A percentile compares a stretch with the other conserved stretches of the same genome.
Conservation (phyloP, 768 basidiomycete species). For the Tricholoma matsutake region DNA sequence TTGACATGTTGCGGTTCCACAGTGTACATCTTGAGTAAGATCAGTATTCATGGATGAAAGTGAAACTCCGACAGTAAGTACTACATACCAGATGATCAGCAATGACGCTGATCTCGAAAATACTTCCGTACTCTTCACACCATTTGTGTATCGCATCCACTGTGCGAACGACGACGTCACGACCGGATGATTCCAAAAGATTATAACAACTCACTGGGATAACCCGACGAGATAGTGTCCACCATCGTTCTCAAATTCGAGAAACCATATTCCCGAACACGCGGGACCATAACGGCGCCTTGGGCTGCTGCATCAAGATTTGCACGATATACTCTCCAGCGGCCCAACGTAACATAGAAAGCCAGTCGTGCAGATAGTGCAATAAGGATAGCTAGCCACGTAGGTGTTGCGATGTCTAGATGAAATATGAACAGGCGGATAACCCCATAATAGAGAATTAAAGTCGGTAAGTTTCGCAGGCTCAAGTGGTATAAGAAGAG, state of each 20-base stretch:
- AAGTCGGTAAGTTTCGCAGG: neutral
- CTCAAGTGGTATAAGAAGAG: neutral
- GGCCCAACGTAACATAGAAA: neutral
- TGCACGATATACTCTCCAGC: neutral
- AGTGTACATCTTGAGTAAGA: slow-evolving; percentile 34
- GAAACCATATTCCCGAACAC: slow-evolving; percentile 23
- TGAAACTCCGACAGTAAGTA: neutral
- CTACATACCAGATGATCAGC: slow-evolving; percentile 29
- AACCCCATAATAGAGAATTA: neutral
- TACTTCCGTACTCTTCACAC: slow-evolving; percentile 21
- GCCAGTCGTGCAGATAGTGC: neutral
- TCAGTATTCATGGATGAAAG: neutral
- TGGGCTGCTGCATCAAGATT: slow-evolving; percentile 20
- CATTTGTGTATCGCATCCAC: slow-evolving; percentile 27
- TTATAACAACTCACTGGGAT: slow-evolving; percentile 27
- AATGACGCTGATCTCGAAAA: slow-evolving; percentile 24
- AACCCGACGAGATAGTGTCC: slow-evolving; percentile 26
- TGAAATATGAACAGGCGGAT: neutral
- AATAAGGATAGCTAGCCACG: neutral
- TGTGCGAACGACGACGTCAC: slow-evolving; percentile 6
- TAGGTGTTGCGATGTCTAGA: neutral
- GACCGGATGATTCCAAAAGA: too few relatives aligned
- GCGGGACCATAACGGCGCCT: slow-evolving; percentile 33
- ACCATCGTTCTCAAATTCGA: slow-evolving; percentile 17
- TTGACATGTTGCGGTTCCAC: slow-evolving; percentile 36